phyloP scores from a whole-genome alignment of 2,329 filamentous ascomycete species.

The Didymella pinodella region DNA sequence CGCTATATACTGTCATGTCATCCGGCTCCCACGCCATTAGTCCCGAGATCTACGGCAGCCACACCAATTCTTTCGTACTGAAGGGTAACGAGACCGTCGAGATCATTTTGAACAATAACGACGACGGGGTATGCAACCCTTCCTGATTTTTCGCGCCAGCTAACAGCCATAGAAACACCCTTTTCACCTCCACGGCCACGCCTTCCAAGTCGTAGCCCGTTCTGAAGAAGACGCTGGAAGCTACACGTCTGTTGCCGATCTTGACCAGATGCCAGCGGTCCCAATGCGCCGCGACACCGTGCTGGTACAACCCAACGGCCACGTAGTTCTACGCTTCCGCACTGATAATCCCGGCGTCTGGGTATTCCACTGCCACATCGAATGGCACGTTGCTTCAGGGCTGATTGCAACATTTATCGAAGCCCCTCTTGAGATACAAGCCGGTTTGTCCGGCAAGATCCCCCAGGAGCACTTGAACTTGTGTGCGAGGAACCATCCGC shows the following conservation, averaged over 20 bases:
- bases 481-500: conserved; percentile 2
- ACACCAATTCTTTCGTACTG: conserved; percentile 67
- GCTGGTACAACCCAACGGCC: conserved; percentile 62
- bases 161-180: conserved; percentile 56
- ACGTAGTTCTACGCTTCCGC: conserved; percentile 63
- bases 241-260: conserved; percentile 55
- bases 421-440: conserved; percentile 5
- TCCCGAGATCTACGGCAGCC: conserved; percentile 56
- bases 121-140: conserved; percentile 64
- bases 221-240: conserved; percentile 43
- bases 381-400: conserved; percentile 37
- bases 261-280: conserved; percentile 35
- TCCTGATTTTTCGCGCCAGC: conserved; percentile 47
- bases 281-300: conserved; percentile 63
- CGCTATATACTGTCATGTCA: conserved; percentile 76
- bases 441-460: neutral
- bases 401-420: conserved; percentile 16
- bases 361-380: conserved; percentile 47
- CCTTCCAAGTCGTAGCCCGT: conserved; percentile 48
- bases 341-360: conserved; percentile 58
- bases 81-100: conserved; percentile 70
- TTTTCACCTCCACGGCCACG: conserved; percentile 71
- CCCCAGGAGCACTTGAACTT: conserved; percentile 3
- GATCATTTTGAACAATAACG: conserved; percentile 77
- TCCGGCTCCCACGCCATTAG: conserved; percentile 57